Conservation (phyloP, 2,329 filamentous ascomycete species). For the Ophiostoma piceae region DNA sequence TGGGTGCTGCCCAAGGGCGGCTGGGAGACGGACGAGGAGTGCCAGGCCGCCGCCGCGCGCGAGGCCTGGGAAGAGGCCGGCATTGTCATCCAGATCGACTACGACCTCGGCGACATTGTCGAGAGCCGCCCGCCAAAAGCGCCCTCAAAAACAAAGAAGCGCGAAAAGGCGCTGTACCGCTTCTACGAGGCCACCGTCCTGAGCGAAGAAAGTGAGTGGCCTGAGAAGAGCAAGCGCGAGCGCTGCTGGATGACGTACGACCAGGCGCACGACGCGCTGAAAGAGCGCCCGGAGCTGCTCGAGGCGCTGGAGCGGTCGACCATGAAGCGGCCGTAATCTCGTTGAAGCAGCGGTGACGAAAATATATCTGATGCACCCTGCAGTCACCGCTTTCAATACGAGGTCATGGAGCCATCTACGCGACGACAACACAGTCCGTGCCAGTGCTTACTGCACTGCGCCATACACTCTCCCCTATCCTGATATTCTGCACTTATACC, state of each 20-base stretch:
- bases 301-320: slow-evolving; percentile 81
- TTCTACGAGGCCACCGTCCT: slow-evolving; percentile 87
- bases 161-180: slow-evolving; percentile 61
- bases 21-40: slow-evolving; percentile 92
- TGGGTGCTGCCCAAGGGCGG: slow-evolving; percentile 98
- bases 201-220: slow-evolving; percentile 82
- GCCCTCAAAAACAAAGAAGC: slow-evolving; percentile 50
- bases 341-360: not conserved
- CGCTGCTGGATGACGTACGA: slow-evolving; percentile 84
- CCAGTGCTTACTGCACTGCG: not conserved
- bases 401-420: not conserved
- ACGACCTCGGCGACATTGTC: slow-evolving; percentile 78
- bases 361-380: not conserved
- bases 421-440: not conserved
- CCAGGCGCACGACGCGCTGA: slow-evolving; percentile 72
- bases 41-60: slow-evolving; percentile 74
- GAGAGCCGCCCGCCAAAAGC: slow-evolving; percentile 75
- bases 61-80: slow-evolving; percentile 99
- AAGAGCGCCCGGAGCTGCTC: slow-evolving; percentile 75
- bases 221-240: slow-evolving; percentile 85
- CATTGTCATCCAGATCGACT: slow-evolving; percentile 76
- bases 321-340: slow-evolving; percentile 42
- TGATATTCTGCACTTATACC: slow-evolving; percentile 5
- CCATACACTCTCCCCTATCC: slow-evolving; percentile 11
- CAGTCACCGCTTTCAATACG: not conserved